Evolutionary conservation across 2,329 filamentous ascomycete species (phyloP).

Genomic region (Aureobasidium sp.): DNA sequence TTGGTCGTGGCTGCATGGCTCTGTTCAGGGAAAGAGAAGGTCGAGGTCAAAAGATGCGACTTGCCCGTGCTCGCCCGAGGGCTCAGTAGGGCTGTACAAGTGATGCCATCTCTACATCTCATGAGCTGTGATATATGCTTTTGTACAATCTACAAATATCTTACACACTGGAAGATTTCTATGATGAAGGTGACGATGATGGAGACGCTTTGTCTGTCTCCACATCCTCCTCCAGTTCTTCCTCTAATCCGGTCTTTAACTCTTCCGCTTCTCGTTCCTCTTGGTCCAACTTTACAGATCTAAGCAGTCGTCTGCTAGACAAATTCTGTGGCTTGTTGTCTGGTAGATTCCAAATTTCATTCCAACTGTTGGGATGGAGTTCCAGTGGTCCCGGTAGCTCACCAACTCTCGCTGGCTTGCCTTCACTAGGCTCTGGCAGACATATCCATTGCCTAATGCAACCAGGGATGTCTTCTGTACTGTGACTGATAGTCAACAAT

Average conservation of each 20-base stretch:
- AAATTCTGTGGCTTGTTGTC: neutral
- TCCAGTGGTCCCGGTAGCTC: constrained; percentile 55
- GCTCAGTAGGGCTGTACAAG: neutral
- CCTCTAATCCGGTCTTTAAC: neutral
- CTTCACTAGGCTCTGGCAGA: constrained; percentile 67
- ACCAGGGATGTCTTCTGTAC: constrained; percentile 82
- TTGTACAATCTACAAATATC: neutral
- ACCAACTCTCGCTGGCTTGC: constrained; percentile 56
- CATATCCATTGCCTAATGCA: constrained; percentile 80
- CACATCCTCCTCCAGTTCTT: neutral
- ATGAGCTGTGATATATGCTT: neutral
- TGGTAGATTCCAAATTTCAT: constrained; percentile 52
- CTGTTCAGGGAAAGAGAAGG: neutral
- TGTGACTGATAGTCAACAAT: constrained; percentile 85
- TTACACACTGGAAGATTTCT: neutral
- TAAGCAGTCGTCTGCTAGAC: neutral
- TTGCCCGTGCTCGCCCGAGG: neutral
- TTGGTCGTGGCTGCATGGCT: neutral
- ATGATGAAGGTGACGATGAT: neutral
- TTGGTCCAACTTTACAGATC: neutral
- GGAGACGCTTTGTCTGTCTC: neutral
- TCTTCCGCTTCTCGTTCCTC: neutral
- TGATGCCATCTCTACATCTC: neutral
- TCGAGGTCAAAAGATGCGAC: neutral
- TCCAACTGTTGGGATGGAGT: constrained; percentile 53